A percentile compares a stretch with the other conserved stretches of the same genome.
These are phyloP conservation scores for Magnaporthiopsis rhizophila DNA, from an alignment of 2,329 filamentous ascomycete species.

Conservation along the genomic window DNA sequence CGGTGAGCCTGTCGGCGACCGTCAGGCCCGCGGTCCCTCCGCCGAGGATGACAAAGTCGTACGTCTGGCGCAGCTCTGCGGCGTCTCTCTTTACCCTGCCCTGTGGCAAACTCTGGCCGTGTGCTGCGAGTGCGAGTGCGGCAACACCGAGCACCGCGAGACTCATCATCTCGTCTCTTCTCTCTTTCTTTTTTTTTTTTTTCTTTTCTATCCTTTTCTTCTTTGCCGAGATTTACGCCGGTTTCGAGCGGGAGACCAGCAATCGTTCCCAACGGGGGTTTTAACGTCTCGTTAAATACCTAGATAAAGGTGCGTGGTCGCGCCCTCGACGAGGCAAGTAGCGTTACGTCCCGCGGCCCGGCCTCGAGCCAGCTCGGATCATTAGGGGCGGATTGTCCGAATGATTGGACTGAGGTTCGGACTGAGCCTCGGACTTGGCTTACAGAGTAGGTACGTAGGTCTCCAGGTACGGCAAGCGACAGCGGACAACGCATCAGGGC, in stretches of 20 bases:
- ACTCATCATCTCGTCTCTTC: background rate
- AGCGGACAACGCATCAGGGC: no score
- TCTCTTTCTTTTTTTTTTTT: background rate
- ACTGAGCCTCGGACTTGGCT: background rate
- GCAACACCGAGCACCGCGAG: background rate
- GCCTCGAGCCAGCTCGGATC: no score
- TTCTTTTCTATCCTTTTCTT: background rate
- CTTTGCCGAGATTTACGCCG: background rate
- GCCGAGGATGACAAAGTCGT: constrained; percentile 7
- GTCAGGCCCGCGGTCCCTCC: constrained; percentile 2
- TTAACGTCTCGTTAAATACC: no score
- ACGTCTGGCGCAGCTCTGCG: background rate
- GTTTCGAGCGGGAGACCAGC: no score
- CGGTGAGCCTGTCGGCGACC: constrained; percentile 4
- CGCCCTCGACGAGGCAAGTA: no score
- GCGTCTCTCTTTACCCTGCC: background rate
- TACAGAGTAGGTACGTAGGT: no score
- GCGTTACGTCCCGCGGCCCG: no score
- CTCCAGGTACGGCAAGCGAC: no score
- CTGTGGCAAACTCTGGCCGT: background rate
- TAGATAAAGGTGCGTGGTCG: no score
- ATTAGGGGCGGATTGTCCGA: no score
- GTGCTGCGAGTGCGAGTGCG: background rate
- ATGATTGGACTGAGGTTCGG: background rate
- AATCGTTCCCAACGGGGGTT: no score